Conservation (phyloP, 2,329 filamentous ascomycete species). For the Metarhizium guizhouense region DNA sequence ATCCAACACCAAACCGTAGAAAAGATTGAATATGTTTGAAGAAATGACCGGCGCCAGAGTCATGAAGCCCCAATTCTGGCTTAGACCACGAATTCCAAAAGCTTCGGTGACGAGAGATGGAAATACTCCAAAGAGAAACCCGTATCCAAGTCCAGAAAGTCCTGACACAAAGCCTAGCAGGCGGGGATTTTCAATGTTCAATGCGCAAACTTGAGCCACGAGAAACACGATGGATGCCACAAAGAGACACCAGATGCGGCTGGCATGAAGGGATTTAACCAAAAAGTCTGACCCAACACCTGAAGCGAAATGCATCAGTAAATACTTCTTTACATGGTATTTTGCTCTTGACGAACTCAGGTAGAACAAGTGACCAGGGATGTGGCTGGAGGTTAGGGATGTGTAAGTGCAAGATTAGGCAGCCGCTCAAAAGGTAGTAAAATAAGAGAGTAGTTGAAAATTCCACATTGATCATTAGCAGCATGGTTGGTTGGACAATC, state of each 20-base stretch:
- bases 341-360: too few relatives aligned
- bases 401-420: too few relatives aligned
- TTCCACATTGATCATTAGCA: background rate
- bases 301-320: slow-evolving; percentile 16
- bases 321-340: background rate
- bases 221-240: slow-evolving; percentile 70
- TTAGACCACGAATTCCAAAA: slow-evolving; percentile 82
- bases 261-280: slow-evolving; percentile 70
- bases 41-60: slow-evolving; percentile 80
- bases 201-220: slow-evolving; percentile 66
- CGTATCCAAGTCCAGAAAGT: slow-evolving; percentile 82
- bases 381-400: too few relatives aligned
- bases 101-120: slow-evolving; percentile 83
- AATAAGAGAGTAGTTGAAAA: background rate
- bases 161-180: slow-evolving; percentile 69
- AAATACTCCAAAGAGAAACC: slow-evolving; percentile 88
- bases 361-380: too few relatives aligned
- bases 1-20: slow-evolving; percentile 82
- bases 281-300: slow-evolving; percentile 88
- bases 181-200: slow-evolving; percentile 68
- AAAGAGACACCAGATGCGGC: slow-evolving; percentile 85
- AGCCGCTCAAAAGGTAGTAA: background rate
- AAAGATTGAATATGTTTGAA: slow-evolving; percentile 85
- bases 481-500: background rate
- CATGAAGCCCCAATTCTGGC: slow-evolving; percentile 95